Evolutionary conservation across 1,284 basidiomycete genomes (phyloP), one percentile per base, ranked within the genome.

Genomic region (Leccinum ambiguum): DNA sequence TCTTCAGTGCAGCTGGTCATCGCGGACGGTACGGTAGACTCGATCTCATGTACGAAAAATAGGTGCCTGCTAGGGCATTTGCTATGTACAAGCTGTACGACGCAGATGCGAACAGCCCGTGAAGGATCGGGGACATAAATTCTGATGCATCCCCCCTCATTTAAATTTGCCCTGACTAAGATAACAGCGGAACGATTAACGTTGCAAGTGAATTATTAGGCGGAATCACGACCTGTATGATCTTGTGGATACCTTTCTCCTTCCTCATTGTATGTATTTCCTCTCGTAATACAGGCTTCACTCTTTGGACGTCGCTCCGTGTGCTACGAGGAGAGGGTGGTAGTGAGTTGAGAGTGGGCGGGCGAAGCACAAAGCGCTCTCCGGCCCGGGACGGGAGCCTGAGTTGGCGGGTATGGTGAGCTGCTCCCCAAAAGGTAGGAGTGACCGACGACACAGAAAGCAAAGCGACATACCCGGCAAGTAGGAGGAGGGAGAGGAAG

Each of bases 41-140:
- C 41, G 74, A 74, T 43, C 11, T 73, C 41, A 59, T 74, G 65
- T 75, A 65, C 59, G 74, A 74, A 58, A 64, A 53, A 30, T 59
- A 59, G 33, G 69, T 76, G 16, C 59, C 69, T 18, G 71, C 71
- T 36, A 70, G 69, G 26, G 41, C 60, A 16, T 76, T 75, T 30
- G 62, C 9, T 41, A 13, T 26, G 6, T 60, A 73, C 18, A 21
- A 11, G n/a, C 30, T 72, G 64, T 72, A 72, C 30, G 67, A 66
- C 6, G 48, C 3, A n/a, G 67, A 65, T 3, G 11, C 0, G 21
- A 56, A 36, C 4, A 23, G 54, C 8, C 21, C 23, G 13, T 56
- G 23, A 56, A 6, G 54, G 13, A 21, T 50, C 18, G 10, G 18
- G 18, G 18, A 50, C 48, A 54, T 8, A 23, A 26, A 13, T 18